Conservation (phyloP, 1,284 basidiomycete species). For the Entoloma clypeatum region DNA sequence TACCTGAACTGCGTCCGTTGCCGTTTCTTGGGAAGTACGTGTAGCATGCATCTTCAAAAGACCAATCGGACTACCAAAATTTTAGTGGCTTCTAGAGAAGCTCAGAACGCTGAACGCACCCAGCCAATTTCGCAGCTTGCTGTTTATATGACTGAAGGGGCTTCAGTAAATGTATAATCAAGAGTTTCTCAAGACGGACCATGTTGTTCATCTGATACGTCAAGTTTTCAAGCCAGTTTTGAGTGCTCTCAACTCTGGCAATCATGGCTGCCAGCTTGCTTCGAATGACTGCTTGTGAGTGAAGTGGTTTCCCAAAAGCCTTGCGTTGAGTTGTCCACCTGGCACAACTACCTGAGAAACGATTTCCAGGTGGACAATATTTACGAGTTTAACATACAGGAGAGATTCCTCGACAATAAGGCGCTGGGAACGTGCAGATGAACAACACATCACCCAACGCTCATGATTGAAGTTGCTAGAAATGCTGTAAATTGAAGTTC, state of each 20-base stretch:
- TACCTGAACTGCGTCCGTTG: conserved; percentile 67
- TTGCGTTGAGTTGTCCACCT: conserved; percentile 77
- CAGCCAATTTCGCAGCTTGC: conserved; percentile 57
- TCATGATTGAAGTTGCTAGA: conserved; percentile 61
- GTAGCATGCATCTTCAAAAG: conserved; percentile 76
- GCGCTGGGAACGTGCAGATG: conserved; percentile 42
- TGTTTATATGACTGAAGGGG: conserved; percentile 45
- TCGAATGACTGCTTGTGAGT: conserved; percentile 80
- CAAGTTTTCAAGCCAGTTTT: conserved; percentile 87
- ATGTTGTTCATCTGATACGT: conserved; percentile 93
- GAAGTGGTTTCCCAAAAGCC: conserved; percentile 85
- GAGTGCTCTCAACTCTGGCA: conserved; percentile 67
- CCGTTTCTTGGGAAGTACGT: conserved; percentile 65
- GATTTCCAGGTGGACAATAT: neutral
- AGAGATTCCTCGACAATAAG: conserved; percentile 63
- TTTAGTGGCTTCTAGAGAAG: neutral
- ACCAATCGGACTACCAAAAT: conserved; percentile 58
- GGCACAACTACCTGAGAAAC: conserved; percentile 6
- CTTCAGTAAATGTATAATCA: conserved; percentile 8
- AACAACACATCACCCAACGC: conserved; percentile 70
- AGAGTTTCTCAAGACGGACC: conserved; percentile 46
- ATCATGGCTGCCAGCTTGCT: conserved; percentile 86
- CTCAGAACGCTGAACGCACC: conserved; percentile 34
- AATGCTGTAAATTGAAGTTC: neutral
- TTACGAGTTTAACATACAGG: conserved; percentile 43